Base-by-base conservation (phyloP, 495 filamentous ascomycete species). In the Trichocladium antarcticum region DNA sequence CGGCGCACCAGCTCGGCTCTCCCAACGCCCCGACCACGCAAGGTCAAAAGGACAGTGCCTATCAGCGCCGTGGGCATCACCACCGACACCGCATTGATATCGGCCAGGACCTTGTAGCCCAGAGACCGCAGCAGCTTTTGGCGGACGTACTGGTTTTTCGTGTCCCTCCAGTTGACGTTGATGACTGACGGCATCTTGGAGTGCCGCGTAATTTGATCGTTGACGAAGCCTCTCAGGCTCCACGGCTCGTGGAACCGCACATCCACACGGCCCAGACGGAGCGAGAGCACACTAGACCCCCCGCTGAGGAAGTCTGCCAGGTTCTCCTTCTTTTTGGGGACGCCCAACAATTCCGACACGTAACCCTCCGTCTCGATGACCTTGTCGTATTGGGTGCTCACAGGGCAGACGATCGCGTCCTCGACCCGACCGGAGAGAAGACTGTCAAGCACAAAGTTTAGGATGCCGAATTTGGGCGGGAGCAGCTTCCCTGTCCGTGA, bases 361-460 rank as follows among this genome's bases (percentile, higher is more conserved):
- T 97, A 98, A 15, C 87, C 92, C 57, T 96, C 90, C 7, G 89
- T 95, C 64, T 98, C 92, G 40, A 98, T 86, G 41, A 98, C 92
- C 57, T 96, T 98, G 74, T 98, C 92, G 61, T 98, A 98, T 58
- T 97, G 92, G 1, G 88, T 95, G 62, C 85, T 90, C 24, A 98
- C 92, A 3, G 90, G 90, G 56, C 88, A 94, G 37, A 98, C 83
- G 22, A 93, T 84, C 14, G 87, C 84, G 63, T 98, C 92, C 47
- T 90, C 72, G 2, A 94, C 85, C 1, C 87, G 75, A n/a, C 90
- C 88, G 6, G 83, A 88, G 3, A 96, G 66, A 3, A 98, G 68
- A 57, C 86, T 89, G 59, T 98, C 90, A 8, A 97, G 66, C 21
- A 98, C 80, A 59, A 95, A 98, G 59, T 78, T 85, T 3, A 98